A percentile compares a stretch with the other conserved stretches of the same genome.
These are phyloP conservation scores for Nyssa sinensis DNA, from an alignment of 148 eudicot genomes.

Conservation along the genomic window DNA sequence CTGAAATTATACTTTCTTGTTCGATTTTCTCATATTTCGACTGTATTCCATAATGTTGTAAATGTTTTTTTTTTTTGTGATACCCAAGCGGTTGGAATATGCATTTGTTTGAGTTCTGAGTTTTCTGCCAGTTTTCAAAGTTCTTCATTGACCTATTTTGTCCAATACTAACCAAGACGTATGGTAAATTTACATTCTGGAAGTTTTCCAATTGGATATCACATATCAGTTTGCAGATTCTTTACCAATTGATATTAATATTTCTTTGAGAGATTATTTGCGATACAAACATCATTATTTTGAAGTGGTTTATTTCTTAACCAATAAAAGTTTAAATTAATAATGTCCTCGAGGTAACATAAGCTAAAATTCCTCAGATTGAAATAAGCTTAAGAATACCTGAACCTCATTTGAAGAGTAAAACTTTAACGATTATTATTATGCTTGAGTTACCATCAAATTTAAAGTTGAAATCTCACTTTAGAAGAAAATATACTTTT, in stretches of 20 bases:
- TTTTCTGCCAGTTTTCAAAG: not conserved
- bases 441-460: not conserved
- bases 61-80: constrained; percentile 2
- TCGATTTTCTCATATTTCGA: not conserved
- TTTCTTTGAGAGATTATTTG: not conserved
- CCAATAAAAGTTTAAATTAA: not conserved
- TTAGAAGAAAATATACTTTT: not conserved
- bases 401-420: not conserved
- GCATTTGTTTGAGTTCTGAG: not conserved
- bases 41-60: not conserved
- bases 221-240: not conserved
- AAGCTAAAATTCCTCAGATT: not conserved
- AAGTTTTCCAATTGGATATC: not conserved
- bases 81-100: constrained; percentile 3
- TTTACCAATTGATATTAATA: not conserved
- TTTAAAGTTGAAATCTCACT: not conserved
- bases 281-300: not conserved
- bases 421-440: not conserved
- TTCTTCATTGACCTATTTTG: constrained; percentile 2
- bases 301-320: not conserved
- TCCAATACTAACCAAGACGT: not conserved
- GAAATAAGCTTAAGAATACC: not conserved
- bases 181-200: not conserved
- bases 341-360: no score
- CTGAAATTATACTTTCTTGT: not conserved